Conservation (phyloP, 306 rosid genomes). For the Hylodesmum podocarpum region DNA sequence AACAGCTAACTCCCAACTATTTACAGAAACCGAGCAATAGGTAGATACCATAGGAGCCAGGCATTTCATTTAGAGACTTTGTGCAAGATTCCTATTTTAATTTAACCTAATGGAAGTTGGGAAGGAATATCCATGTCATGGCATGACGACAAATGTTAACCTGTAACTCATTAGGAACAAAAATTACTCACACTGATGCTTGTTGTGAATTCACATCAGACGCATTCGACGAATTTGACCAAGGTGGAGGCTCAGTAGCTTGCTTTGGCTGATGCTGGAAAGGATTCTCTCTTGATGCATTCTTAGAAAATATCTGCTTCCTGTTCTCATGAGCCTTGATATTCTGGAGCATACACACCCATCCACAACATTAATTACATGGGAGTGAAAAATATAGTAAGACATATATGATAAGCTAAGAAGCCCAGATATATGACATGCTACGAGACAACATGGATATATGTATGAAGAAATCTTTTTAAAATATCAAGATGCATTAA, state of each 20-base stretch:
- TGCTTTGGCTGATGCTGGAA: constrained; percentile 63
- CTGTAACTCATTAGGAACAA: neutral
- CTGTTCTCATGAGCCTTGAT: constrained; percentile 94
- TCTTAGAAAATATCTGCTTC: constrained; percentile 82
- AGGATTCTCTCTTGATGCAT: constrained; percentile 64
- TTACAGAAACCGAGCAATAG: neutral
- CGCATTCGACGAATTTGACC: constrained; percentile 64
- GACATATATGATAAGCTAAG: neutral
- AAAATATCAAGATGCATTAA: neutral
- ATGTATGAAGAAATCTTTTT: neutral
- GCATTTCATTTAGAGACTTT: neutral
- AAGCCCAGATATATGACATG: neutral
- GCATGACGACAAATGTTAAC: neutral
- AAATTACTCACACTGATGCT: constrained; percentile 56
- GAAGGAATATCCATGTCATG: neutral
- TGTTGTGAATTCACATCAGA: constrained; percentile 46
- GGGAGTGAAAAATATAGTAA: neutral
- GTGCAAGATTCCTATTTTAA: neutral
- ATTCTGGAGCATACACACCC: constrained; percentile 47
- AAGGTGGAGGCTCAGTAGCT: constrained; percentile 78
- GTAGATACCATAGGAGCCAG: neutral
- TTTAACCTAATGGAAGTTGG: neutral
- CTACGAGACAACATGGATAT: no score
- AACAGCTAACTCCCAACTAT: neutral
- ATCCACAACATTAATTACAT: neutral